These are phyloP conservation scores for Chlamydomonas applanata DNA, from an alignment of 139 green algal genomes.

Conservation along the genomic window DNA sequence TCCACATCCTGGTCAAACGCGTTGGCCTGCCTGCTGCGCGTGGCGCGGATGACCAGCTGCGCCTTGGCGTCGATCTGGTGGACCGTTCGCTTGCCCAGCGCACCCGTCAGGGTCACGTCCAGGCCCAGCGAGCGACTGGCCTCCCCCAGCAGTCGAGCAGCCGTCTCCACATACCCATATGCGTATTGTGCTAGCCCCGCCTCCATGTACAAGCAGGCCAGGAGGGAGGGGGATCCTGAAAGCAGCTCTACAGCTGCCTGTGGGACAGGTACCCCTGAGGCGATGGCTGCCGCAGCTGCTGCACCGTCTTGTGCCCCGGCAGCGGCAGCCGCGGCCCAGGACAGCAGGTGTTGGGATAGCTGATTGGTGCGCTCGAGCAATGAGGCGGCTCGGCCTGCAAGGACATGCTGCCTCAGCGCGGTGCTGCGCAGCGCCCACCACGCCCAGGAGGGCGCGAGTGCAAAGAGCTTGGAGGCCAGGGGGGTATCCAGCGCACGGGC, in stretches of 20 bases:
- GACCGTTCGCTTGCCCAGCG: slow-evolving; percentile 77
- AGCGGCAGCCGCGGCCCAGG: neutral
- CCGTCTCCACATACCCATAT: slow-evolving; percentile 54
- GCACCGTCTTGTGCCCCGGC: neutral
- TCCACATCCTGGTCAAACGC: neutral
- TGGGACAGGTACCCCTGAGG: neutral
- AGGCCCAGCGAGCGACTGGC: slow-evolving; percentile 56
- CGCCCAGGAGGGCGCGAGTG: slow-evolving; percentile 35
- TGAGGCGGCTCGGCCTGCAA: slow-evolving; percentile 48
- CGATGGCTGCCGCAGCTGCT: neutral
- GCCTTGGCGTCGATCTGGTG: slow-evolving; percentile 86
- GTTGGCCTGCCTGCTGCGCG: neutral
- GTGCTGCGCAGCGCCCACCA: slow-evolving; percentile 67
- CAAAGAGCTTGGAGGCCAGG: neutral
- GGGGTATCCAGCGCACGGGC: no score
- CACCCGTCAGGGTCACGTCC: slow-evolving; percentile 44
- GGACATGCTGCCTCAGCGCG: slow-evolving; percentile 56
- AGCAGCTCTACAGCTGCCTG: neutral
- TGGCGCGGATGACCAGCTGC: slow-evolving; percentile 64
- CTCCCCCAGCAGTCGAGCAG: slow-evolving; percentile 39
- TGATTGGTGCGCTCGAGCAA: slow-evolving; percentile 26
- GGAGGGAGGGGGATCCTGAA: neutral
- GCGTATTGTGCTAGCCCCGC: slow-evolving; percentile 48
- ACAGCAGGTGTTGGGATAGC: slow-evolving; percentile 10
- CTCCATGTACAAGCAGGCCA: slow-evolving; percentile 50